Conservation (phyloP, 108 stramenopile genomes). For the Cyclotella sp. region DNA sequence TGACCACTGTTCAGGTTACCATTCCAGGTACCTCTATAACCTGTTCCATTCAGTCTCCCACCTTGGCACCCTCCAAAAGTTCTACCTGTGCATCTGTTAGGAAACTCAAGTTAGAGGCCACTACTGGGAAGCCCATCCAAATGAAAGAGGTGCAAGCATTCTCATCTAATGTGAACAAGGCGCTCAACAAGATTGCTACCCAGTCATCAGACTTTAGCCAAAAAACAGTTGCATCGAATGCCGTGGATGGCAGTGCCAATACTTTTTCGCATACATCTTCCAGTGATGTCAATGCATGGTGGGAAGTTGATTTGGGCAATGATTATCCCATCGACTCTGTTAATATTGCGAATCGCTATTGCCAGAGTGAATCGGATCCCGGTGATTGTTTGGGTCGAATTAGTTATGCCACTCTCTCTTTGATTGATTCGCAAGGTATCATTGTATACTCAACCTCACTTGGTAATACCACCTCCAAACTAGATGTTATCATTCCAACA, state of each 20-base stretch:
- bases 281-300: neutral
- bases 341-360: neutral
- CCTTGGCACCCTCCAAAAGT: neutral
- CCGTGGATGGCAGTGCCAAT: neutral
- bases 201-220: neutral
- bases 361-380: neutral
- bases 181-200: neutral
- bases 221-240: neutral
- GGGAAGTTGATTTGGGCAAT: neutral
- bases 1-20: neutral
- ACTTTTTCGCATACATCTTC: neutral
- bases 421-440: neutral
- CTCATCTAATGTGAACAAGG: neutral
- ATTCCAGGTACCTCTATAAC: neutral
- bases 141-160: neutral
- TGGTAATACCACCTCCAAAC: neutral
- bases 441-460: neutral
- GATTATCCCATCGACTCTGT: neutral
- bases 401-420: neutral
- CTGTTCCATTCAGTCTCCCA: neutral
- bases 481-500: neutral
- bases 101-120: neutral
- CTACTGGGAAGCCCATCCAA: neutral
- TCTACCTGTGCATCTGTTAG: neutral
- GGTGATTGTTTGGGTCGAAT: slow-evolving; percentile 1